Base-by-base conservation (phyloP, 441 rosid genomes). In the Bocquillonia castaneifolia region DNA sequence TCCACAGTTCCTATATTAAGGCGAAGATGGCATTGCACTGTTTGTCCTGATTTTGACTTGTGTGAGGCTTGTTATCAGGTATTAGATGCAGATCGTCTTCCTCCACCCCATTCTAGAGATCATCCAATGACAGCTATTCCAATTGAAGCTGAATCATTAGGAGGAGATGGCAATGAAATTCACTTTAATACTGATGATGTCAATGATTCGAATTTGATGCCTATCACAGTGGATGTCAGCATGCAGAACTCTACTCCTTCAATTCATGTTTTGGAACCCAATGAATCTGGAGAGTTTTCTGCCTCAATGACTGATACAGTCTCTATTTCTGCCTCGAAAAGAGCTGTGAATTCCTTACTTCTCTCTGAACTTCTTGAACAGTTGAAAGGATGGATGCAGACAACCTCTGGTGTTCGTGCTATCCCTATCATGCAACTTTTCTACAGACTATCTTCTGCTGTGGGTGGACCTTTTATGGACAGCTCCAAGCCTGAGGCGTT, bases 21-120 rank as follows among this genome's bases (percentile, higher is more conserved):
- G 81, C 82, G 93, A 72, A 88, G 99, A 82, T 96, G 99, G 99
- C 99, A 96, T 77, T 96, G 99, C 78, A 96, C 99, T 39, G 68
- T 93, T 63, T 96, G 99, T 80, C 96, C 97, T 48, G 99, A 96
- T 86, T 96, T 96, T 84, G 99, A 96, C 81, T 81, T 96, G 56
- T 96, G 99, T 64, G 99, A 93, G 85, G 85, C 92, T 70, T 96
- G 99, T 78, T 86, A 96, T 86, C 96, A 90, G 85, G 92, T 83
- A 75, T 76, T 86, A 79, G 96, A 86, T 82, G 88, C 93, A 53
- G 97, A 87, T 76, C 84, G 88, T 72, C 97, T 93, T 75, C 97
- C 98, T 59, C 85, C 92, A 32, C 98, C 98, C 28, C 99, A 96
- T 82, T 87, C 96, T 72, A 86, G 94, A 81, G 98, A 91, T 79